These are phyloP conservation scores for Monilinia laxa DNA, from an alignment of 2,329 filamentous ascomycete genomes.

Conservation along the genomic window DNA sequence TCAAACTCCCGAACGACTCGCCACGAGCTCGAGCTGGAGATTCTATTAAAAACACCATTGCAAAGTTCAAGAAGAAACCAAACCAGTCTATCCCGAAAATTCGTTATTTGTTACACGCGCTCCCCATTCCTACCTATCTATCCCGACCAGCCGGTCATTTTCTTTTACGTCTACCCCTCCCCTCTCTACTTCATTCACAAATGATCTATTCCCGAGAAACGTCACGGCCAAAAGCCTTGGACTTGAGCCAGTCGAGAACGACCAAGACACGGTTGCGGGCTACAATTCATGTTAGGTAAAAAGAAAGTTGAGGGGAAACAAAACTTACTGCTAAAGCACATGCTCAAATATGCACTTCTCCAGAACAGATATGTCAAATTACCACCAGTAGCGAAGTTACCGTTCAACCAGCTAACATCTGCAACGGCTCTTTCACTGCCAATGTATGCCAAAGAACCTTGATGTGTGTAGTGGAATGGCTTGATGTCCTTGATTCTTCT, in stretches of 20 bases:
- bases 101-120: conserved; percentile 22
- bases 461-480: conserved; percentile 97
- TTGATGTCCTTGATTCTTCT: conserved; percentile 90
- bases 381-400: conserved; percentile 91
- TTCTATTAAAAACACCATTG: conserved; percentile 29
- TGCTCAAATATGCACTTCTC: conserved; percentile 96
- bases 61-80: conserved; percentile 10
- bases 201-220: conserved; percentile 72
- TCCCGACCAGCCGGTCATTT: conserved; percentile 14
- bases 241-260: conserved; percentile 93
- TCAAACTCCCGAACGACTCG: conserved; percentile 16
- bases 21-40: conserved; percentile 18
- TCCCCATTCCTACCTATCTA: conserved; percentile 20
- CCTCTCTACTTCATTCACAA: background rate
- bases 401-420: conserved; percentile 95
- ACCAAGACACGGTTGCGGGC: conserved; percentile 94
- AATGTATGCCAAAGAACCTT: conserved; percentile 96
- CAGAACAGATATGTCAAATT: conserved; percentile 97
- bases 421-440: conserved; percentile 97
- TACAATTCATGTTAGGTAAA: conserved; percentile 43
- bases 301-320: background rate
- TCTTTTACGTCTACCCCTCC: background rate
- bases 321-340: conserved; percentile 98
- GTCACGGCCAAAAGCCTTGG: conserved; percentile 93
- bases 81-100: conserved; percentile 20